A percentile compares a stretch with the other conserved stretches of the same genome.
Evolutionary conservation across 2,329 filamentous ascomycete species (phyloP).

Genomic region (Fusarium sp.): DNA sequence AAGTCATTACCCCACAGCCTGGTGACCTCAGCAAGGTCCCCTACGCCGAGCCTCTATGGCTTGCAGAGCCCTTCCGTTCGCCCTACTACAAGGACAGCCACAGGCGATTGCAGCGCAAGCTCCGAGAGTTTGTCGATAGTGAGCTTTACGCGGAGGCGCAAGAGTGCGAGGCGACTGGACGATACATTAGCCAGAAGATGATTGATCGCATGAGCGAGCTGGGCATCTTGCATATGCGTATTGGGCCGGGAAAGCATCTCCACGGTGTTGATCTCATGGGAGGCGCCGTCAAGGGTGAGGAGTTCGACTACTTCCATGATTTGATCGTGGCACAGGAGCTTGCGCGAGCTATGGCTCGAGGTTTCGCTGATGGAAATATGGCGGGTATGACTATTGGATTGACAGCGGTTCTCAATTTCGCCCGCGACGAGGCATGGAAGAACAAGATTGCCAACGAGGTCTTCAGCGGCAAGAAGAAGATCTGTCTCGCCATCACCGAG

Average conservation of each 20-base stretch:
- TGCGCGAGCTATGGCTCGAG: constrained; percentile 75
- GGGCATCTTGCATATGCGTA: constrained; percentile 82
- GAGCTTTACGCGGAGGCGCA: constrained; percentile 80
- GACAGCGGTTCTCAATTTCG: constrained; percentile 83
- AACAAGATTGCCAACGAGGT: constrained; percentile 77
- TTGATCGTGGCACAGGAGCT: constrained; percentile 81
- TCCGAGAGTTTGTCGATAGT: constrained; percentile 78
- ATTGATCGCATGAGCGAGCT: constrained; percentile 82
- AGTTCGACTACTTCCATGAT: constrained; percentile 91
- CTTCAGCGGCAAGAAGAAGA: constrained; percentile 85
- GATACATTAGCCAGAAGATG: constrained; percentile 76
- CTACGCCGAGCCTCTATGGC: constrained; percentile 88
- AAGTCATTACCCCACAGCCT: constrained; percentile 75
- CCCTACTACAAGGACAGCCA: constrained; percentile 87
- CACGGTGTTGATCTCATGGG: constrained; percentile 76
- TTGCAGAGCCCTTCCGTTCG: constrained; percentile 79
- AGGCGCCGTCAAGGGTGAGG: constrained; percentile 78
- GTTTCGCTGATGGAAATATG: constrained; percentile 89
- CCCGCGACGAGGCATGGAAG: constrained; percentile 74
- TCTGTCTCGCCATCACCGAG: constrained; percentile 88
- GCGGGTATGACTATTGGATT: constrained; percentile 87
- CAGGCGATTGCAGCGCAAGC: constrained; percentile 72
- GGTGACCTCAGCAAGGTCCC: constrained; percentile 83
- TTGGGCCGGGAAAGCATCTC: constrained; percentile 85
- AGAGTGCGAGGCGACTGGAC: constrained; percentile 79